Evolutionary conservation across 768 basidiomycete species (phyloP).

Genomic region (Leccinum olivaceopallidum): DNA sequence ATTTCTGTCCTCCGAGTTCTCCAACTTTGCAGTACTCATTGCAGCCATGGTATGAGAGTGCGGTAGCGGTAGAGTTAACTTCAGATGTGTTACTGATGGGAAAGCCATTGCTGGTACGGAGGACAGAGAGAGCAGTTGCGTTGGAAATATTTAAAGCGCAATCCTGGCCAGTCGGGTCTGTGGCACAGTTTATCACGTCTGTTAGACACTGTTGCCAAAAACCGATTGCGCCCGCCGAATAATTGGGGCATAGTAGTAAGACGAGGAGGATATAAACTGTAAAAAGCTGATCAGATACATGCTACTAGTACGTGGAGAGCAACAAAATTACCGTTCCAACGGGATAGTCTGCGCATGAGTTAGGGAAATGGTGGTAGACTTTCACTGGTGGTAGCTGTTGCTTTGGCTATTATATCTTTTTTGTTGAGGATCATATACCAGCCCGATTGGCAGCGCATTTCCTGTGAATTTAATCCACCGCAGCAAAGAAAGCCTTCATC

Average conservation of each 20-base stretch:
- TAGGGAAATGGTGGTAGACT: too few species aligned
- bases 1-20: too few species aligned
- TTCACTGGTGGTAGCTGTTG: too few species aligned
- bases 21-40: too few species aligned
- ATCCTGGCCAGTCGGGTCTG: not conserved
- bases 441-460: too few species aligned
- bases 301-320: too few species aligned
- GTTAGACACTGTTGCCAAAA: constrained; percentile 15
- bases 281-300: constrained; percentile 2
- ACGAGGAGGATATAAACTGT: constrained; percentile 2
- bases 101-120: constrained; percentile 13
- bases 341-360: constrained; percentile 5
- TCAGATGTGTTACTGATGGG: not conserved
- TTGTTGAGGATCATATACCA: not conserved
- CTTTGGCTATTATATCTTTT: not conserved
- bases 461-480: too few species aligned
- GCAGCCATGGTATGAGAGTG: constrained; percentile 11
- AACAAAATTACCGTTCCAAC: constrained; percentile 5
- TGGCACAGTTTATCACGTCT: constrained; percentile 4
- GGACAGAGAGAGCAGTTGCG: constrained; percentile 16
- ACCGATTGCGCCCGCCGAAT: constrained; percentile 3
- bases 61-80: constrained; percentile 4
- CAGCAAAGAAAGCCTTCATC: too few species aligned
- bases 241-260: not conserved
- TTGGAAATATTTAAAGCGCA: constrained; percentile 8